Evolutionary conservation across 2,329 filamentous ascomycete species (phyloP).

Genomic region (Trichophyton benhamiae): DNA sequence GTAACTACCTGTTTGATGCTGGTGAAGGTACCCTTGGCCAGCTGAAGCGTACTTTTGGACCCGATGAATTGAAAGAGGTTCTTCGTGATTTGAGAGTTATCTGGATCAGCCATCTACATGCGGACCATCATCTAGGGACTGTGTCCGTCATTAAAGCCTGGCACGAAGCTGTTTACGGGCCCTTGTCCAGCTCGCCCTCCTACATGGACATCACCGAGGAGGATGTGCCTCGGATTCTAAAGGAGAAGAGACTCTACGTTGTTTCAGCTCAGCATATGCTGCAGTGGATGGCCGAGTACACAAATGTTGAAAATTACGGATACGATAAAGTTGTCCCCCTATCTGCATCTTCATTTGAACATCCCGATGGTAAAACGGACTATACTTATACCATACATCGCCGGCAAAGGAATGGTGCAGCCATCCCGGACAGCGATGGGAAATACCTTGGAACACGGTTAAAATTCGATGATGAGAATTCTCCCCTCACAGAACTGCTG

Average conservation of each 20-base stretch:
- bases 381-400: conserved; percentile 9
- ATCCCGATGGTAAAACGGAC: conserved; percentile 14
- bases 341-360: conserved; percentile 25
- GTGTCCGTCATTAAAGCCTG: conserved; percentile 71
- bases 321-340: conserved; percentile 46
- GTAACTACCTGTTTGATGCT: conserved; percentile 82
- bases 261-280: conserved; percentile 61
- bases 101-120: conserved; percentile 92
- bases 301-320: conserved; percentile 63
- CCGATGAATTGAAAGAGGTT: conserved; percentile 53
- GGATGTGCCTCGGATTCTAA: conserved; percentile 26
- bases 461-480: conserved; percentile 19
- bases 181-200: conserved; percentile 20
- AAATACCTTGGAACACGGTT: conserved; percentile 16
- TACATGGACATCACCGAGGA: conserved; percentile 30
- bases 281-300: conserved; percentile 66
- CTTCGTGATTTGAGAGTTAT: conserved; percentile 68
- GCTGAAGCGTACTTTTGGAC: conserved; percentile 59
- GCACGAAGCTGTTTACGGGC: conserved; percentile 47
- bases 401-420: conserved; percentile 4
- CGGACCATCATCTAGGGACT: conserved; percentile 86
- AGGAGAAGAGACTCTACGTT: conserved; percentile 45
- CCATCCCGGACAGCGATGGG: background rate
- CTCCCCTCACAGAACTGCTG: conserved; percentile 28
- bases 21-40: conserved; percentile 90